A percentile compares a stretch with the other conserved stretches of the same genome.
Evolutionary conservation across 169 alveolate genomes (phyloP).

Genomic region (Cryptosporidium bovis): DNA sequence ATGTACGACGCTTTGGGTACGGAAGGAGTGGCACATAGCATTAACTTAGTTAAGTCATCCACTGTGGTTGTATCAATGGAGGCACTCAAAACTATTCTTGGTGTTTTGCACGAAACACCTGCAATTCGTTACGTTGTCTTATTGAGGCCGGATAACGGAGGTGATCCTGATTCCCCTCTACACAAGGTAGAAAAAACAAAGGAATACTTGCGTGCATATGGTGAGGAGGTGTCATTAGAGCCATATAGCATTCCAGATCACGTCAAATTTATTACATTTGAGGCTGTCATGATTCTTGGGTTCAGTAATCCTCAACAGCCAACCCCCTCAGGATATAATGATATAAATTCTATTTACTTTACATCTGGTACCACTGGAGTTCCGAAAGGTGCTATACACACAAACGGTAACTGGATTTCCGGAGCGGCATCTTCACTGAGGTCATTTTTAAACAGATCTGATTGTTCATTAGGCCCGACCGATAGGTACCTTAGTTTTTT

Average conservation of each 20-base stretch:
- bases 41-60: conserved; percentile 56
- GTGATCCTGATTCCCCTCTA: conserved; percentile 70
- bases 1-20: conserved; percentile 84
- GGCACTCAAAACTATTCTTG: conserved; percentile 23
- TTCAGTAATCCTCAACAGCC: conserved; percentile 74
- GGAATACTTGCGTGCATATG: conserved; percentile 61
- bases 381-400: conserved; percentile 97
- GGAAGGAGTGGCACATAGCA: conserved; percentile 75
- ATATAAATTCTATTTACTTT: conserved; percentile 91
- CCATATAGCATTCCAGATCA: conserved; percentile 52
- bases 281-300: conserved; percentile 75
- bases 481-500: conserved; percentile 92
- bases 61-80: conserved; percentile 68
- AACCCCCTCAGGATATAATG: conserved; percentile 82
- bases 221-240: conserved; percentile 38
- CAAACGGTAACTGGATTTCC: conserved; percentile 88
- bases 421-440: conserved; percentile 77
- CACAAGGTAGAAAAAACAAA: conserved; percentile 67
- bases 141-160: conserved; percentile 76
- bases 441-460: conserved; percentile 81
- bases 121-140: conserved; percentile 77
- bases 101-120: conserved; percentile 62
- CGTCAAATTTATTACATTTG: conserved; percentile 44
- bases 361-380: conserved; percentile 98
- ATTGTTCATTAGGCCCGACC: conserved; percentile 58